phyloP scores from a whole-genome alignment of 495 filamentous ascomycete species.

The Neurospora africana region DNA sequence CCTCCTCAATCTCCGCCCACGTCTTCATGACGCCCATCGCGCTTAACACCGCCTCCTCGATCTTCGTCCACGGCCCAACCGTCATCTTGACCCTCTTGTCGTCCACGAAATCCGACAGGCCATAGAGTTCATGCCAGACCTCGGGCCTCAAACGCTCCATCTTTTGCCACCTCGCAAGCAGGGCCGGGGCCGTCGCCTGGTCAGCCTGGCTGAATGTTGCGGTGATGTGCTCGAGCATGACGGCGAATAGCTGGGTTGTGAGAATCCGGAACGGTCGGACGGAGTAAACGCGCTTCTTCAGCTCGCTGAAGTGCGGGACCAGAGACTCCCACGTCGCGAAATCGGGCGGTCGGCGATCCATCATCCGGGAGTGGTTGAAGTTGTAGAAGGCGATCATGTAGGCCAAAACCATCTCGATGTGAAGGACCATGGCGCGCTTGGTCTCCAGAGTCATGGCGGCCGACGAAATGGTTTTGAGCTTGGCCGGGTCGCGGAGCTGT shows the following conservation, averaged over 20 bases:
- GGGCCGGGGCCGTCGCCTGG: slow-evolving; percentile 1
- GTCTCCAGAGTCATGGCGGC: slow-evolving; percentile 7
- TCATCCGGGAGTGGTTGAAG: slow-evolving; percentile 15
- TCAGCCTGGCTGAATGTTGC: slow-evolving; percentile 17
- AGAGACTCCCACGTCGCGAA: slow-evolving; percentile 17
- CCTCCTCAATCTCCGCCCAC: slow-evolving; percentile 23
- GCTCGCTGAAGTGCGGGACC: slow-evolving; percentile 23
- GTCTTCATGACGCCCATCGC: slow-evolving; percentile 17
- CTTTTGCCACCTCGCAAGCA: slow-evolving; percentile 11
- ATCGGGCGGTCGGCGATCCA: slow-evolving; percentile 16
- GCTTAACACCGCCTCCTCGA: slow-evolving; percentile 19
- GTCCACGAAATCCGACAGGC: slow-evolving; percentile 9
- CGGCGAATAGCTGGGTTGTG: slow-evolving; percentile 22
- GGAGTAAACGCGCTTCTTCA: slow-evolving; percentile 13
- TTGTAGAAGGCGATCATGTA: slow-evolving; percentile 32
- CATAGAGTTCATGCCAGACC: slow-evolving; percentile 18
- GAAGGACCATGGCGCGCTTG: slow-evolving; percentile 19
- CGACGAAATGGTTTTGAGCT: not conserved
- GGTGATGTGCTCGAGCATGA: slow-evolving; percentile 28
- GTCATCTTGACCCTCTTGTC: slow-evolving; percentile 14
- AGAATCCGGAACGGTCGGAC: slow-evolving; percentile 21
- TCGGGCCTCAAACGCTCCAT: slow-evolving; percentile 8
- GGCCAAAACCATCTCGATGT: slow-evolving; percentile 31
- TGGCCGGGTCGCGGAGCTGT: slow-evolving; percentile 16
- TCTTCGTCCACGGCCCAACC: slow-evolving; percentile 27